Evolutionary conservation across 148 eudicot species (phyloP), one percentile per base, ranked within the genome.

Genomic region (Oxyria digyna): DNA sequence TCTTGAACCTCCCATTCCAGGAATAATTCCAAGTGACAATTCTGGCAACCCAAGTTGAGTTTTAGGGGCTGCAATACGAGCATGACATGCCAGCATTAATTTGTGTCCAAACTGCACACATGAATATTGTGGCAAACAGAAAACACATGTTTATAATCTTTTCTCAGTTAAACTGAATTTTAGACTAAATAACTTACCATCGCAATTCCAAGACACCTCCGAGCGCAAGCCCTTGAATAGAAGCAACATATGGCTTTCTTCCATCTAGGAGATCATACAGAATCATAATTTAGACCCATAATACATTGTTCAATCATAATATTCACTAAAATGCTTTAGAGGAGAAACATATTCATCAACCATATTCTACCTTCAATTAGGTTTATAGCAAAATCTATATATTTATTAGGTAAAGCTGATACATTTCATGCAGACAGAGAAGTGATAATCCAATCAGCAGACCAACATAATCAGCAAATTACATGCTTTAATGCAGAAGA

Each of bases 161-260:
- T 54, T 55, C 32, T 27, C 65, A 29, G 20, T 52, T 52, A 11
- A 52, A 9, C 31, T 52, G 62, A 29, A 13, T 29, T 13, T 13
- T 55, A 14, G 0, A 14, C 14, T n/a, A 17, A 57, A 37, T 66
- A 42, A 77, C 98, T 59, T 78, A 93, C 98, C 98, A 93, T 42
- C 62, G 96, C 88, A 93, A 41, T 78, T 92, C 97, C 73, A 92
- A 81, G 77, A 96, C 97, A 76, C 96, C 96, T 66, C 97, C 97
- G 67, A 89, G 92, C 55, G 96, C 97, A 75, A 92, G 91, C 55
- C 97, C 97, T 81, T 81, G 78, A 49, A 92, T 71, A 64, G 93
- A 96, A 81, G 97, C 97, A 80, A 92, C 96, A 40, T 75, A 79
- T 21, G 97, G 97, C 78, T 93, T 93, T 73, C 80, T 83, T 57